phyloP scores from a whole-genome alignment of 306 rosid species.

The Geum urbanum region DNA sequence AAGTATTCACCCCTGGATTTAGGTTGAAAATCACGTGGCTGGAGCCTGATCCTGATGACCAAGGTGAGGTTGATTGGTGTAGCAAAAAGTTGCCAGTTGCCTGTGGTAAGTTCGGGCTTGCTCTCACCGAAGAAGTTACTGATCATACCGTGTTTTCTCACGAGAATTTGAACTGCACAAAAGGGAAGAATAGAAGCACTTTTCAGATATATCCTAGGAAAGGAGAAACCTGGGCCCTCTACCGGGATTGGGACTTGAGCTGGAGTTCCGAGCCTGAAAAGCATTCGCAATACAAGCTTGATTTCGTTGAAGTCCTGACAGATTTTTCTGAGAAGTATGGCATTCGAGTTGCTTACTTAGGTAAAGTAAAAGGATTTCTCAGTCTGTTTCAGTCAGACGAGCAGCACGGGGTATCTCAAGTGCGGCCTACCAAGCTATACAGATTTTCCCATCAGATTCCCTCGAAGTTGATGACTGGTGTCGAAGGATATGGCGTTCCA shows the following conservation, averaged over 20 bases:
- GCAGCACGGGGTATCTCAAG: constrained; percentile 37
- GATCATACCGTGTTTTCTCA: constrained; percentile 66
- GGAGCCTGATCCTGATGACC: constrained; percentile 50
- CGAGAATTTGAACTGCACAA: constrained; percentile 42
- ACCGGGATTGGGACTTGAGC: constrained; percentile 66
- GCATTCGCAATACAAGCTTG: constrained; percentile 37
- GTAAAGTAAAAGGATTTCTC: constrained; percentile 73
- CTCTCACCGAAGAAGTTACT: constrained; percentile 30
- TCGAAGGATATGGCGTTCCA: constrained; percentile 71
- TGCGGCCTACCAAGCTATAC: constrained; percentile 50
- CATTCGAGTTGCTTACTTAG: constrained; percentile 48
- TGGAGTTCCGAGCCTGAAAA: constrained; percentile 65
- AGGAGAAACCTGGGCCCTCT: constrained; percentile 96
- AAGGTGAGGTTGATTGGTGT: constrained; percentile 55
- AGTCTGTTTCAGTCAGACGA: constrained; percentile 54
- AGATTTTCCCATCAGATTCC: constrained; percentile 87
- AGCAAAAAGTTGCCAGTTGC: constrained; percentile 56
- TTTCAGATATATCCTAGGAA: constrained; percentile 60
- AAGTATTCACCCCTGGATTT: constrained; percentile 57
- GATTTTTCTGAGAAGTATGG: constrained; percentile 56
- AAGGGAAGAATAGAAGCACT: constrained; percentile 28
- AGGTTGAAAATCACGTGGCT: constrained; percentile 67
- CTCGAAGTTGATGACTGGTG: constrained; percentile 60
- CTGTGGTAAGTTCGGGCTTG: constrained; percentile 57
- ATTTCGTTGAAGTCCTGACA: constrained; percentile 65